phyloP scores from a whole-genome alignment of 768 basidiomycete genomes.

The Stropharia rugosoannulata region DNA sequence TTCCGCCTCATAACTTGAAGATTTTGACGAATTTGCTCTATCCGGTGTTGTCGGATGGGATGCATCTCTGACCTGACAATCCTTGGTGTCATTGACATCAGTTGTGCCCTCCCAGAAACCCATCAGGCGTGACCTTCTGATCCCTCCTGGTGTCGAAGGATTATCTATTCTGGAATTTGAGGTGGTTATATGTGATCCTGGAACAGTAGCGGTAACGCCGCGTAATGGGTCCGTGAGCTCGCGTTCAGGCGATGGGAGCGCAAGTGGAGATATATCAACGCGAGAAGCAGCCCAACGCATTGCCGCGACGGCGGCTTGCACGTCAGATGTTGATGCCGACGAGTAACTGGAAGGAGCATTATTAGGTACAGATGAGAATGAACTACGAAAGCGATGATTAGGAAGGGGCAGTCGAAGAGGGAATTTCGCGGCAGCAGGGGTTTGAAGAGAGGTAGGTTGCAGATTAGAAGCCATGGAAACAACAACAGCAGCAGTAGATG shows the following conservation, averaged over 20 bases:
- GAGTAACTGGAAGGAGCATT: constrained; percentile 19
- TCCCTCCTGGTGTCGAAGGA: constrained; percentile 44
- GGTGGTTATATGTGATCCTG: constrained; percentile 51
- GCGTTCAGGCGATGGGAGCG: constrained; percentile 87
- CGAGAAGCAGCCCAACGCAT: constrained; percentile 85
- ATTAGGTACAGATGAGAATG: constrained; percentile 21
- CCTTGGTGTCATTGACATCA: constrained; percentile 44
- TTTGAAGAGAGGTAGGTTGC: not conserved
- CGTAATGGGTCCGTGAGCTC: constrained; percentile 92
- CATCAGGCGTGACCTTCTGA: constrained; percentile 55
- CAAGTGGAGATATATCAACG: constrained; percentile 82
- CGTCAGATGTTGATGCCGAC: constrained; percentile 34
- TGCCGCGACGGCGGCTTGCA: constrained; percentile 72
- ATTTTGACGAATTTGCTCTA: not conserved
- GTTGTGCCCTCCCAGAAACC: constrained; percentile 81
- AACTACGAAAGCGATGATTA: constrained; percentile 33
- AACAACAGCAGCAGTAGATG: too few species aligned
- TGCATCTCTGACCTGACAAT: too few species aligned
- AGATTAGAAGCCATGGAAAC: too few species aligned
- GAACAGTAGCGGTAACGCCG: constrained; percentile 63
- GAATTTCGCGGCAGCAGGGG: not conserved
- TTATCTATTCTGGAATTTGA: constrained; percentile 20
- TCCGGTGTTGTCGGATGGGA: not conserved
- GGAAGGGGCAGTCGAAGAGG: constrained; percentile 20
- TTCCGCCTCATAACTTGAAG: not conserved